Evolutionary conservation across 2,329 filamentous ascomycete genomes (phyloP), one percentile per base, ranked within the genome.

Genomic region (Ophiognomonia clavigignenti-juglandacearum): DNA sequence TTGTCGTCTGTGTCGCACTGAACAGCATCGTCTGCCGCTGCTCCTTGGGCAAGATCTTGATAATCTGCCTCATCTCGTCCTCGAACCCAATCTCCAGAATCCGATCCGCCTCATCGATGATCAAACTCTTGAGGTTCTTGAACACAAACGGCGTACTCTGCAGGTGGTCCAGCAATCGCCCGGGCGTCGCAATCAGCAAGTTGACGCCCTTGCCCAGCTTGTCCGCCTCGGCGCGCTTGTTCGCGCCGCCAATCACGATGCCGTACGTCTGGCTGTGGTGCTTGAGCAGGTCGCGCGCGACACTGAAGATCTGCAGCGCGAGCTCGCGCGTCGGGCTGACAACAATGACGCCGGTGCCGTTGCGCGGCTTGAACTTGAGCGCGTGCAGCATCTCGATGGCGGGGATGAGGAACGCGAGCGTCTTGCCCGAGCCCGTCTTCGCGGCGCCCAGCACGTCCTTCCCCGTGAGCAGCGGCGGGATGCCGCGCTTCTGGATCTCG

Each of bases 81-180:
- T 98, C 93, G 75, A 98, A 98, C 59, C 93, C 92, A 53, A 96
- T 88, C 70, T 98, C 93, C 37, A 98, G 73, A 53, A 98, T 96
- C 39, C 93, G 85, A 64, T 98, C 93, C 16, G 93, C 93, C 70
- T 98, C 93, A 59, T 98, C 93, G 56, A 97, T 96, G 56, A 98
- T 81, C 29, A 98, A 75, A 1, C 89, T 87, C 66, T 91, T 90
- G 58, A 96, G 70, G 67, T 96, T 96, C 75, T 95, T 95, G 78
- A 88, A 96, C 34, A 83, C 73, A 55, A 97, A 97, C 48, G 86
- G 85, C 0, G 93, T 97, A 64, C 92, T 96, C 65, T 93, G 88
- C 35, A 98, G 74, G 63, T 98, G 92, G 71, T 98, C 93, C 16
- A 98, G 80, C 47, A 98, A 75, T 47, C 93, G 82, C 18, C 93